Evolutionary conservation across 805 yeast species (phyloP).

Genomic region (Cephaloascus albidus): DNA sequence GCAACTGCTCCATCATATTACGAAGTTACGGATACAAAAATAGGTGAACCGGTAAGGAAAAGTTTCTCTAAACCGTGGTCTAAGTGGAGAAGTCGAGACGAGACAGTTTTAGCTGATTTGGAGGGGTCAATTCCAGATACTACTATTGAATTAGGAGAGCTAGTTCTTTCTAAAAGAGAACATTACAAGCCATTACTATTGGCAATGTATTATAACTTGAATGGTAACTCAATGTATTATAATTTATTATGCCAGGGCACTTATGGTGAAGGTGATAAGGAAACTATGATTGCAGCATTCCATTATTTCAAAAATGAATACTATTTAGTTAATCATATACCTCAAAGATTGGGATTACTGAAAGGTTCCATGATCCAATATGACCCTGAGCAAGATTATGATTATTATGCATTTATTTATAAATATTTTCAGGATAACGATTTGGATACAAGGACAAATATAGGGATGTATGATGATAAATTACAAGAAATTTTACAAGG

Average conservation of each 20-base stretch:
- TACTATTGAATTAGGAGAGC: conserved; percentile 25
- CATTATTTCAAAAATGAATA: conserved; percentile 24
- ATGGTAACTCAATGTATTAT: conserved; percentile 19
- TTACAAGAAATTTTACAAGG: conserved; percentile 7
- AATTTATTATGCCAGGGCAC: conserved; percentile 23
- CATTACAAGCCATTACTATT: conserved; percentile 21
- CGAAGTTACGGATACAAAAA: conserved; percentile 17
- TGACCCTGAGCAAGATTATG: conserved; percentile 14
- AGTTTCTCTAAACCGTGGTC: conserved; percentile 18
- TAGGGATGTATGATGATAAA: conserved; percentile 5
- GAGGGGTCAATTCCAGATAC: conserved; percentile 18
- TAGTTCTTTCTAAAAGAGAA: conserved; percentile 21
- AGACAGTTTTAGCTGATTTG: conserved; percentile 19
- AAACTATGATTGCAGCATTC: conserved; percentile 26
- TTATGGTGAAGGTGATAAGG: conserved; percentile 24
- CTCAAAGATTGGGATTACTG: conserved; percentile 6
- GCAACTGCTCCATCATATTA: conserved; percentile 21
- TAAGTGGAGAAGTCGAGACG: conserved; percentile 7
- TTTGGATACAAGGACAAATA: conserved; percentile 15
- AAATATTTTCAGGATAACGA: conserved; percentile 13
- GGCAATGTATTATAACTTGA: conserved; percentile 23
- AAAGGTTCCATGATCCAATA: conserved; percentile 19
- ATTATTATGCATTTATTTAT: conserved; percentile 15
- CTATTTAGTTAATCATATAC: conserved; percentile 11
- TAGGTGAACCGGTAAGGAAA: conserved; percentile 19